These are phyloP conservation scores for Alternaria sp. DNA, from an alignment of 2,329 filamentous ascomycete species.

Conservation along the genomic window DNA sequence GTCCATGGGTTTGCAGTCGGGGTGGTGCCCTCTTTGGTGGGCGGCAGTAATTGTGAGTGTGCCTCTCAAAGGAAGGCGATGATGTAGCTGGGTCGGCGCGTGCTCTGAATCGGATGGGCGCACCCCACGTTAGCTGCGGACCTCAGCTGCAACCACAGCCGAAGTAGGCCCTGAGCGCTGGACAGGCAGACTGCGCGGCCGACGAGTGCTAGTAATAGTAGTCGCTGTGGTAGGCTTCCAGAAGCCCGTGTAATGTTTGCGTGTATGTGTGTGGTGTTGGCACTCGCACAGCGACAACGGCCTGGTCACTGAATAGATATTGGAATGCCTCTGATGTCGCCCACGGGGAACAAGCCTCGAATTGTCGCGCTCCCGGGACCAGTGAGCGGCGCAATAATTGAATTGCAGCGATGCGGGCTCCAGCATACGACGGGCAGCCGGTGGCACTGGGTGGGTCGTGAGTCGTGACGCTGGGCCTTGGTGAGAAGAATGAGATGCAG, in stretches of 20 bases:
- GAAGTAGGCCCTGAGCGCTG: slow-evolving; percentile 18
- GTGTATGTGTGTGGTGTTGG: no score
- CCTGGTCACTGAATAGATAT: slow-evolving; percentile 14
- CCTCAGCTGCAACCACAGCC: slow-evolving; percentile 31
- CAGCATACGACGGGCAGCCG: slow-evolving; percentile 34
- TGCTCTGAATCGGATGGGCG: slow-evolving; percentile 38
- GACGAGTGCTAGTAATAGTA: neutral
- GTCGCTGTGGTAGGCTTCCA: neutral
- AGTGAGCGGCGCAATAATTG: slow-evolving; percentile 38
- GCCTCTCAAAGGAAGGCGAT: slow-evolving; percentile 46
- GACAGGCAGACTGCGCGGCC: neutral
- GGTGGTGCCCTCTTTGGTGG: slow-evolving; percentile 41
- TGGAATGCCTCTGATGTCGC: slow-evolving; percentile 16
- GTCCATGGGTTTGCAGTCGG: slow-evolving; percentile 70
- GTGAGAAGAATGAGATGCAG: slow-evolving; percentile 22
- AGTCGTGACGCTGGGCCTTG: slow-evolving; percentile 22
- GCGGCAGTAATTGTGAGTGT: slow-evolving; percentile 35
- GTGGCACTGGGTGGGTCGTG: slow-evolving; percentile 33
- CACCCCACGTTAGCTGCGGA: slow-evolving; percentile 38
- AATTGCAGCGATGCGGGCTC: slow-evolving; percentile 28
- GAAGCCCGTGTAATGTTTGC: neutral
- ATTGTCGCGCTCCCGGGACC: slow-evolving; percentile 14
- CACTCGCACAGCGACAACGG: no score
- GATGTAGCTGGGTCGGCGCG: slow-evolving; percentile 44
- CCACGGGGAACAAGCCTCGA: slow-evolving; percentile 28